Percentiles rank a stretch among this genome's conserved stretches.
phyloP scores from a whole-genome alignment of 2,329 filamentous ascomycete species.

The Aspergillus sp. region DNA sequence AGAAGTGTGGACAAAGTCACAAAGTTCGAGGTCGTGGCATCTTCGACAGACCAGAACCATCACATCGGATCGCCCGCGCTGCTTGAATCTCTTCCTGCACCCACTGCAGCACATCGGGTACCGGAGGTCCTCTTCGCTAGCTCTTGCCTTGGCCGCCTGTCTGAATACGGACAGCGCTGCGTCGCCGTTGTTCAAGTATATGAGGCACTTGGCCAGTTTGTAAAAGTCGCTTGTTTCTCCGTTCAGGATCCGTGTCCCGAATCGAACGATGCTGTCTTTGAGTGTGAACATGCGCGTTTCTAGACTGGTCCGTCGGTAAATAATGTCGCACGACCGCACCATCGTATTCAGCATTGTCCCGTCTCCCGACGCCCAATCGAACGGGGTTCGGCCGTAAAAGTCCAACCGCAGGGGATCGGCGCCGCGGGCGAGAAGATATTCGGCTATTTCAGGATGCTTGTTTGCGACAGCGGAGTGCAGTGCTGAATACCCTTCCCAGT shows the following conservation, averaged over 20 bases:
- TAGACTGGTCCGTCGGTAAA: not conserved
- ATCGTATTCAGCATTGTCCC: not conserved
- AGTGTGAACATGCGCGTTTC: not conserved
- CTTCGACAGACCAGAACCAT: slow-evolving; percentile 1
- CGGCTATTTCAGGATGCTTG: not conserved
- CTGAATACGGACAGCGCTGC: not conserved
- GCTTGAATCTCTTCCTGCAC: not conserved
- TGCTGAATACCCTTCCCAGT: not conserved
- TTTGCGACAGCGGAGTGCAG: not conserved
- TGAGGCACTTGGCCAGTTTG: slow-evolving; percentile 5
- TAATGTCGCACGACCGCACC: not conserved
- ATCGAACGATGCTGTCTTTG: not conserved
- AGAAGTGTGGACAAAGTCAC: not conserved
- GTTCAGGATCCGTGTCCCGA: not conserved
- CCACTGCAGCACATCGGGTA: slow-evolving; percentile 2
- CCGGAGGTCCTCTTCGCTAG: not conserved
- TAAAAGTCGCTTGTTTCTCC: not conserved
- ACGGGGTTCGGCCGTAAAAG: not conserved
- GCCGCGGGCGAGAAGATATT: not conserved
- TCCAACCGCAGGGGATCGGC: not conserved
- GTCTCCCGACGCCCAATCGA: not conserved
- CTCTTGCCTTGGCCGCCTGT: not conserved
- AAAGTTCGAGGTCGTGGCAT: slow-evolving; percentile 1
- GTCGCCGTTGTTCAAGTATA: not conserved
- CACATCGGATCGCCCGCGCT: not conserved